phyloP scores from a whole-genome alignment of 2,329 filamentous ascomycete genomes.

The Zymoseptoria ardabiliae region DNA sequence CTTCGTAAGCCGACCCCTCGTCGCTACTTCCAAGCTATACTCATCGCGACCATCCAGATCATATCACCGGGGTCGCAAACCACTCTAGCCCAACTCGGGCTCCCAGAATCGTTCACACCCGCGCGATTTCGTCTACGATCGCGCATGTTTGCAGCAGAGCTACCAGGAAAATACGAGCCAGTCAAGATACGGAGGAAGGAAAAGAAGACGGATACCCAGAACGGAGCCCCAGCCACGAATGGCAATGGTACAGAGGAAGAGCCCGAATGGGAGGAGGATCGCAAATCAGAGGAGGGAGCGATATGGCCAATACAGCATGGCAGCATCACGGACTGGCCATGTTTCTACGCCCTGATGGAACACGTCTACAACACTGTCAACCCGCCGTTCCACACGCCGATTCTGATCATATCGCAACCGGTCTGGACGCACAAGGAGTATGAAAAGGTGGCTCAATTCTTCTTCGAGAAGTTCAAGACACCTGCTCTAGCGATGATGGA shows the following conservation, averaged over 20 bases:
- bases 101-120: conserved; percentile 83
- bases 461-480: conserved; percentile 95
- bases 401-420: conserved; percentile 82
- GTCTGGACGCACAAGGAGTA: conserved; percentile 84
- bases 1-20: conserved; percentile 18
- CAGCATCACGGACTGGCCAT: conserved; percentile 80
- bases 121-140: conserved; percentile 81
- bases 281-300: conserved; percentile 78
- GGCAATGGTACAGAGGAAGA: conserved; percentile 47
- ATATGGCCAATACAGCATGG: conserved; percentile 79
- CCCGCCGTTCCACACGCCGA: conserved; percentile 87
- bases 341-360: conserved; percentile 86
- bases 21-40: neutral
- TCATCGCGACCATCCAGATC: conserved; percentile 34
- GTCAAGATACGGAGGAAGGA: conserved; percentile 60
- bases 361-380: conserved; percentile 86
- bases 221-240: conserved; percentile 16
- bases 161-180: conserved; percentile 72
- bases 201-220: conserved; percentile 10
- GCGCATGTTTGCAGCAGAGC: conserved; percentile 80
- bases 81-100: conserved; percentile 83
- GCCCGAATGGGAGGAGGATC: conserved; percentile 76
- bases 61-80: conserved; percentile 80
- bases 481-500: conserved; percentile 88
- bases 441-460: conserved; percentile 82